Conservation (phyloP, 352 stramenopile species). For the Thalassiosira pacifica region DNA sequence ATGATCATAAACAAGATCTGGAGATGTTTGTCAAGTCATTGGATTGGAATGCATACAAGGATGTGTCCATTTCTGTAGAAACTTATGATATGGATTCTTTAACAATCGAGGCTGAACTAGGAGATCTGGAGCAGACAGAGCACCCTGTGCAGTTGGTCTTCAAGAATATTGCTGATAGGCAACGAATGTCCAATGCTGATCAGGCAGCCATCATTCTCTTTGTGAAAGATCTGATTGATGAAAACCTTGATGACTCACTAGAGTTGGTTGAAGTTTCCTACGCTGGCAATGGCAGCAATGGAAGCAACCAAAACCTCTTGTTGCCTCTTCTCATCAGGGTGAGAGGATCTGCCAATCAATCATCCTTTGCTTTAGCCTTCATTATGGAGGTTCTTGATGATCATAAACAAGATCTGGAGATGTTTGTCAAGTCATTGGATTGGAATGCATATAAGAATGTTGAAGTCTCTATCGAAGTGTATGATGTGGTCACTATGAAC, state of each 20-base stretch:
- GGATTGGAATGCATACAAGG: neutral
- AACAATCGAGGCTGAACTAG: neutral
- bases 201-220: slow-evolving; percentile 6
- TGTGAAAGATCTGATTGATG: slow-evolving; percentile 8
- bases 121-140: neutral
- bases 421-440: neutral
- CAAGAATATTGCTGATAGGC: neutral
- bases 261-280: slow-evolving; percentile 1
- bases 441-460: neutral
- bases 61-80: neutral
- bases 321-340: neutral
- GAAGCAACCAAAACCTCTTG: no score
- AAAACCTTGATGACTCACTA: slow-evolving; percentile 19
- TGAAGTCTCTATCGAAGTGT: neutral
- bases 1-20: neutral
- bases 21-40: neutral
- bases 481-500: neutral
- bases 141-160: neutral
- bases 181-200: neutral
- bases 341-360: neutral
- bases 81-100: neutral
- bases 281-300: neutral
- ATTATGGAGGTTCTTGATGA: neutral
- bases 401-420: neutral
- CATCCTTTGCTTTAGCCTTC: neutral